Conservation (phyloP, 2,329 filamentous ascomycete genomes). For the Aspergillus latus region DNA sequence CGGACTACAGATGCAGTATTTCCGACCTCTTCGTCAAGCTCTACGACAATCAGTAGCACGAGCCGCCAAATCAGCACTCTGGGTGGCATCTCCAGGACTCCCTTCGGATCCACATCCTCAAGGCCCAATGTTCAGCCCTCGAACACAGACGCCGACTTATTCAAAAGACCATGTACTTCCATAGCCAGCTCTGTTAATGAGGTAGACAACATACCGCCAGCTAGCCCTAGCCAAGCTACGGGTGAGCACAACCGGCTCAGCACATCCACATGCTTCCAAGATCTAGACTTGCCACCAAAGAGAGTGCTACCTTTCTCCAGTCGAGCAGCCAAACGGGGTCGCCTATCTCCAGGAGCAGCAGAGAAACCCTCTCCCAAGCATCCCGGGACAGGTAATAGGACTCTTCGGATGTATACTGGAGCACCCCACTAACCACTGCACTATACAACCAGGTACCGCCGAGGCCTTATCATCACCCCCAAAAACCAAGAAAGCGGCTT, state of each 20-base stretch:
- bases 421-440: background rate
- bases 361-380: background rate
- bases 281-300: constrained; percentile 44
- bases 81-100: constrained; percentile 4
- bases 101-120: background rate
- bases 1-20: background rate
- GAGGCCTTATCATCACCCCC: background rate
- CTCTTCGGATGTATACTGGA: no score
- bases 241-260: constrained; percentile 5
- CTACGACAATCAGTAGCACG: constrained; percentile 1
- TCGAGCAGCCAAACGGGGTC: constrained; percentile 23
- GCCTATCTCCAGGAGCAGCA: background rate
- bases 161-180: background rate
- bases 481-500: background rate
- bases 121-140: background rate
- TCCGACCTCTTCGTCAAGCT: constrained; percentile 16
- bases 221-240: background rate
- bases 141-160: background rate
- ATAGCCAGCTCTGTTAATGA: background rate
- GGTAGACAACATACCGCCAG: background rate
- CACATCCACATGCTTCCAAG: constrained; percentile 28
- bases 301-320: constrained; percentile 44
- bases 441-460: background rate
- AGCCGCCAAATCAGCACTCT: background rate
- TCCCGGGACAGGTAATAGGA: no score